Conservation (phyloP, 306 rosid genomes). For the Hippophae rhamnoides region DNA sequence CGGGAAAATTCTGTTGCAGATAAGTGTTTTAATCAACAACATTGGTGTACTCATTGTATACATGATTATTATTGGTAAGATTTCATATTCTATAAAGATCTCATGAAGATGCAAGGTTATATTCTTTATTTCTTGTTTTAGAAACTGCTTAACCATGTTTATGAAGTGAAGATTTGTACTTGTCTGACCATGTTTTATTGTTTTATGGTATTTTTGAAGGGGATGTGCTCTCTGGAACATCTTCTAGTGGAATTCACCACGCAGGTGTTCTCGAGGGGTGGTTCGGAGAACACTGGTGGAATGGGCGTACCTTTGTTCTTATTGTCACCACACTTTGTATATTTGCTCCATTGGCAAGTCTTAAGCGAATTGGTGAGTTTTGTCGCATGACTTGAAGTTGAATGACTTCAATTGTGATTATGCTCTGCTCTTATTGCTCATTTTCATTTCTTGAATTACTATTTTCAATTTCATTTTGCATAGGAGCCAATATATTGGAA, state of each 20-base stretch:
- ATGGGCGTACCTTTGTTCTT: constrained; percentile 30
- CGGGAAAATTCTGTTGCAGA: constrained; percentile 26
- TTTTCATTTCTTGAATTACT: no score
- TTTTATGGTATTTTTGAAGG: neutral
- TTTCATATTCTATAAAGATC: neutral
- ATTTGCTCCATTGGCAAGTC: constrained; percentile 27
- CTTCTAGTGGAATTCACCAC: constrained; percentile 27
- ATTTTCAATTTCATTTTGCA: no score
- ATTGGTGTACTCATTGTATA: constrained; percentile 30
- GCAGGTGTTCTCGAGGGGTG: constrained; percentile 34
- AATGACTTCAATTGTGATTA: no score
- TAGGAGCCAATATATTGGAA: no score
- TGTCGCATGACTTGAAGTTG: neutral
- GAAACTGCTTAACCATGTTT: neutral
- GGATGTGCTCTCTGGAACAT: constrained; percentile 37
- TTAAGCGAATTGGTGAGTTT: constrained; percentile 30
- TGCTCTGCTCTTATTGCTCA: neutral
- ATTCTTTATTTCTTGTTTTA: neutral
- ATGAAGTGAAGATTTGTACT: no score
- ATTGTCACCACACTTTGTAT: constrained; percentile 18
- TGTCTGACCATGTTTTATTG: neutral
- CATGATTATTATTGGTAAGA: constrained; percentile 38
- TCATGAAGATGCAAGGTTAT: neutral
- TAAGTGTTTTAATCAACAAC: constrained; percentile 27
- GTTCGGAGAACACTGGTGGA: constrained; percentile 45